Conservation (phyloP, 2,329 filamentous ascomycete species). For the Trichoderma sp. region DNA sequence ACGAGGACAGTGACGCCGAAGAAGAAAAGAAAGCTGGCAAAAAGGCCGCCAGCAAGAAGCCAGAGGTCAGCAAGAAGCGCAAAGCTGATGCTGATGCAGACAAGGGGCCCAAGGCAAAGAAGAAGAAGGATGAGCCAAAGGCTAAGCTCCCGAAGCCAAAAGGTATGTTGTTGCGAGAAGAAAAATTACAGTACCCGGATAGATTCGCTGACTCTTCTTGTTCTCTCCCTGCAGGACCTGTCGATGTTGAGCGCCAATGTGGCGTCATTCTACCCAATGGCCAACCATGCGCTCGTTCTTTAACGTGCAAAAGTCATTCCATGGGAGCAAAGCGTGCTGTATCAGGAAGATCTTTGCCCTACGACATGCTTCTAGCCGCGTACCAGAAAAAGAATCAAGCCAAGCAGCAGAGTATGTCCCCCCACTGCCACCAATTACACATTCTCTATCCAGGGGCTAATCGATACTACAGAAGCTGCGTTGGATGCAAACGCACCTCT, state of each 20-base stretch:
- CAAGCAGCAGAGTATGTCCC: conserved; percentile 82
- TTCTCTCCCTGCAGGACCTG: conserved; percentile 56
- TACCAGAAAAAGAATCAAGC: conserved; percentile 99
- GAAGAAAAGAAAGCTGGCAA: conserved; percentile 51
- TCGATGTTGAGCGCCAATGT: conserved; percentile 92
- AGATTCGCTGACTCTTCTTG: not conserved
- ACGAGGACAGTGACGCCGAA: conserved; percentile 49
- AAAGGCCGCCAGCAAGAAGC: conserved; percentile 68
- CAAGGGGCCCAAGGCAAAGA: conserved; percentile 83
- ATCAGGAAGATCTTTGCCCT: conserved; percentile 80
- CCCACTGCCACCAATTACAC: not conserved
- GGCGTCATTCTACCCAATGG: conserved; percentile 84
- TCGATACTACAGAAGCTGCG: conserved; percentile 66
- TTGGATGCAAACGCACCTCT: conserved; percentile 91
- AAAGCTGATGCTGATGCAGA: conserved; percentile 75
- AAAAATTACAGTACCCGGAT: not conserved
- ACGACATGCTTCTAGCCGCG: conserved; percentile 84
- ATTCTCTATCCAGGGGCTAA: not conserved
- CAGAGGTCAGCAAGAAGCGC: conserved; percentile 71
- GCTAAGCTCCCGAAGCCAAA: conserved; percentile 81
- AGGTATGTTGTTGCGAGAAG: conserved; percentile 44
- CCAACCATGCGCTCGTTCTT: conserved; percentile 78
- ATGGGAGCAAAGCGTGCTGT: conserved; percentile 93
- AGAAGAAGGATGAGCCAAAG: conserved; percentile 92
- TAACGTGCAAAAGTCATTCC: conserved; percentile 92